Percentiles rank a stretch among this genome's conserved stretches.
Conservation (phyloP, 805 yeast species). For the Barnettozyma sp. region DNA sequence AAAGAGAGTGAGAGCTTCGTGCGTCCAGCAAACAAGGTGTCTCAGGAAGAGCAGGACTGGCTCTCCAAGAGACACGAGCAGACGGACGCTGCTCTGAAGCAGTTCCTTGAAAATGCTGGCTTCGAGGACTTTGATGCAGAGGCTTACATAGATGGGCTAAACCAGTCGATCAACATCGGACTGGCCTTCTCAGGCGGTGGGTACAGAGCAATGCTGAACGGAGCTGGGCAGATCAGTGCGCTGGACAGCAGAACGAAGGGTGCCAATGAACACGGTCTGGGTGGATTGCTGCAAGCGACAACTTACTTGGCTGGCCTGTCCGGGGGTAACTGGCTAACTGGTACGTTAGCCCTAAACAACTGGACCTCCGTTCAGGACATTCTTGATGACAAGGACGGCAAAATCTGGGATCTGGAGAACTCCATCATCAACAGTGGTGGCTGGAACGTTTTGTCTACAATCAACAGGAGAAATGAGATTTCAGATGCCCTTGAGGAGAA, state of each 20-base stretch:
- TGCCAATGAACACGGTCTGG: conserved; percentile 51
- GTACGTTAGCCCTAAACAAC: conserved; percentile 60
- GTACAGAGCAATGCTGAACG: conserved; percentile 78
- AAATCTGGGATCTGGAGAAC: conserved; percentile 63
- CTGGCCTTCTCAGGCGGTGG: conserved; percentile 80
- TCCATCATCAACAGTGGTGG: conserved; percentile 61
- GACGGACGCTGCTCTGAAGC: conserved; percentile 26
- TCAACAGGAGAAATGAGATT: conserved; percentile 47
- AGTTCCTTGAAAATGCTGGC: conserved; percentile 40
- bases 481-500: conserved; percentile 47
- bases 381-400: conserved; percentile 32
- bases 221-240: conserved; percentile 79
- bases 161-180: conserved; percentile 41
- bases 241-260: conserved; percentile 61
- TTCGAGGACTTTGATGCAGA: conserved; percentile 35
- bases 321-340: conserved; percentile 79
- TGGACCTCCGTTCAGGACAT: conserved; percentile 67
- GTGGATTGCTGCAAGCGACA: conserved; percentile 63
- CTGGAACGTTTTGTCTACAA: conserved; percentile 43
- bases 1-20: conserved; percentile 18
- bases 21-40: conserved; percentile 43
- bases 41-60: conserved; percentile 47
- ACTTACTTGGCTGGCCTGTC: conserved; percentile 71
- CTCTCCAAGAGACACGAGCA: conserved; percentile 30
- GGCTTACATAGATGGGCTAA: conserved; percentile 32